Percentiles rank a stretch among this genome's conserved stretches.
These are phyloP conservation scores for Aspergillus sparsus DNA, from an alignment of 495 filamentous ascomycete species.

Conservation along the genomic window DNA sequence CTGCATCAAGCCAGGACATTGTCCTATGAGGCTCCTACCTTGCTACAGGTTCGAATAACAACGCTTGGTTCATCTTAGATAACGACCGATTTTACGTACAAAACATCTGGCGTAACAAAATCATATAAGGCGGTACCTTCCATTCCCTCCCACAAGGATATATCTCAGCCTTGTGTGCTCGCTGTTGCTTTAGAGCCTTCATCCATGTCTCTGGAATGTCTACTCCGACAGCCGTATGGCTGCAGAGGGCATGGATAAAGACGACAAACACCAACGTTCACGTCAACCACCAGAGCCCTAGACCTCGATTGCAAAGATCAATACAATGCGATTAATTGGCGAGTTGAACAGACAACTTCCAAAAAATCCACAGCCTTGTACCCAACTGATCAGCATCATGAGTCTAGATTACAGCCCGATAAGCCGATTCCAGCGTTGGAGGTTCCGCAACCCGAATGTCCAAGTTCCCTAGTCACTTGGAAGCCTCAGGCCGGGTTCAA, in stretches of 20 bases:
- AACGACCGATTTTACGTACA: slow-evolving; percentile 38
- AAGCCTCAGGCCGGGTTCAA: slow-evolving; percentile 29
- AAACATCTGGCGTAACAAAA: slow-evolving; percentile 37
- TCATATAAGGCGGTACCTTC: slow-evolving; percentile 33
- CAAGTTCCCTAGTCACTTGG: slow-evolving; percentile 35
- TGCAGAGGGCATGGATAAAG: slow-evolving; percentile 21
- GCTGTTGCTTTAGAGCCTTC: slow-evolving; percentile 16
- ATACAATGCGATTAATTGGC: slow-evolving; percentile 20
- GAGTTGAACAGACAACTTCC: slow-evolving; percentile 5
- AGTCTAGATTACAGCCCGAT: slow-evolving; percentile 28
- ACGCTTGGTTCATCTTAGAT: slow-evolving; percentile 23
- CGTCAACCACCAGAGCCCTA: slow-evolving; percentile 25
- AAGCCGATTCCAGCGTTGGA: slow-evolving; percentile 29
- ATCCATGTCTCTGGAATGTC: slow-evolving; percentile 19
- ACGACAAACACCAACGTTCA: slow-evolving; percentile 27
- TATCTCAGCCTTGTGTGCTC: slow-evolving; percentile 28
- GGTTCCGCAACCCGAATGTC: slow-evolving; percentile 32
- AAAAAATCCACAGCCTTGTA: slow-evolving; percentile 19
- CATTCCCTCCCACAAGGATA: slow-evolving; percentile 21
- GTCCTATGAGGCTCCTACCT: not conserved
- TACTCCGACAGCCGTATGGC: slow-evolving; percentile 17
- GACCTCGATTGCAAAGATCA: slow-evolving; percentile 20
- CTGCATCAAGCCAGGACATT: too few species aligned
- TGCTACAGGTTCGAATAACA: slow-evolving; percentile 12
- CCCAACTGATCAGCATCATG: slow-evolving; percentile 28